Conservation (phyloP, 140 eudicot species). For the Anethum foeniculum region DNA sequence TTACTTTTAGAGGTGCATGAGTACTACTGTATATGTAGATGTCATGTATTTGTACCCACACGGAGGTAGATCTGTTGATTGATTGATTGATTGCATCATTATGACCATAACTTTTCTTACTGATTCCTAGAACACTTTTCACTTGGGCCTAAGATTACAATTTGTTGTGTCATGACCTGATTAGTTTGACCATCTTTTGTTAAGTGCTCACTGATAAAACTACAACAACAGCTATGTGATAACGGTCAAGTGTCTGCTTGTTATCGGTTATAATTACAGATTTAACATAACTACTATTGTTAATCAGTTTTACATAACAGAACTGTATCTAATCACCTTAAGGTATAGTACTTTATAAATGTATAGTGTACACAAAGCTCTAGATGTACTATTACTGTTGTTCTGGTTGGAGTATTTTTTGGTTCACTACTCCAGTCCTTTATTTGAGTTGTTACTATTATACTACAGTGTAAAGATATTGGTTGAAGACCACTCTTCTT, state of each 20-base stretch:
- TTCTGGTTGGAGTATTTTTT: not conserved
- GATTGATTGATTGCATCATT: constrained; percentile 5
- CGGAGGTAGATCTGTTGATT: constrained; percentile 1
- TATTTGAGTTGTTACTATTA: constrained; percentile 3
- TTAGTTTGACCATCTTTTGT: not conserved
- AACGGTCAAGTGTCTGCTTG: not conserved
- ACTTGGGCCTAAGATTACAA: not conserved
- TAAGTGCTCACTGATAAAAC: not conserved
- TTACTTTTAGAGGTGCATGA: not conserved
- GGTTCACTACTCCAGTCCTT: constrained; percentile 3
- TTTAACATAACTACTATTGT: not conserved
- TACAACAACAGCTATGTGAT: no score
- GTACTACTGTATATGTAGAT: not conserved
- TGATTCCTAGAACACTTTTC: not conserved
- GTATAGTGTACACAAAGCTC: not conserved
- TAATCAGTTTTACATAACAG: not conserved
- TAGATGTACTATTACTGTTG: not conserved
- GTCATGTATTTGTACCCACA: not conserved
- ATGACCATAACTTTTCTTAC: not conserved
- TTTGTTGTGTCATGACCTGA: not conserved
- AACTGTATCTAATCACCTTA: not conserved
- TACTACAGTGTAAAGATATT: constrained; percentile 1
- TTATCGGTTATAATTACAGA: not conserved
- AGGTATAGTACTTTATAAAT: no score
- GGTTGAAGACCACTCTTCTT: constrained; percentile 2